Base-by-base conservation (phyloP, 2,329 filamentous ascomycete genomes). In the Arthroderma uncinatum region DNA sequence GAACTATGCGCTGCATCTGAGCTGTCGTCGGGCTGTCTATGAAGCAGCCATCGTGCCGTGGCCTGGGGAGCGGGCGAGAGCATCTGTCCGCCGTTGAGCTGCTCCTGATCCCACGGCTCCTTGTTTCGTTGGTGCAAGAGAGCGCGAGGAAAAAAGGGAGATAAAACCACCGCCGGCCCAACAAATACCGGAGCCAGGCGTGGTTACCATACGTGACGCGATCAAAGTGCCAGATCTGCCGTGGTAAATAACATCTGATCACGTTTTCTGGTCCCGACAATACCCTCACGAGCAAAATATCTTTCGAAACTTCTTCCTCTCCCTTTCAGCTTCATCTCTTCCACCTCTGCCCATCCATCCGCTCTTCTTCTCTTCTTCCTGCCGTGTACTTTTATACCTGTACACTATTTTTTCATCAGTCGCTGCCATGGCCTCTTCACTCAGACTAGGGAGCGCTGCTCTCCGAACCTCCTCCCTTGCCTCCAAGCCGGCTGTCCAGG, bases 401-500 rank as follows among this genome's bases (percentile, higher is more conserved):
- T 56, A 39, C 56, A 58, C 59, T 58, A 57, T 56, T 57, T 58
- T n/a, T 44, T 55, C 58, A 69, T 50, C 33, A 53, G 23, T 47
- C 55, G 39, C 21, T 25, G 53, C 37, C 25, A 95, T 95, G 89
- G 86, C 89, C 73, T 84, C 89, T 71, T 82, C 88, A 72, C 77
- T 93, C 73, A 86, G 89, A 79, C 76, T 95, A 71, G 84, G 86
- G 78, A 84, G 86, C 70, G 82, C 87, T 74, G 84, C 88, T 75
- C 80, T 97, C 72, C 86, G 91, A 78, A 82, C 88, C 70, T 84
- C 53, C 25, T 76, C 89, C 70, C 77, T 81, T 71, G 77, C 82
- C 66, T 80, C 84, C 64, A 79, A 84, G 70, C 80, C 89, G 70
- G 80, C 81, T 72, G 80, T 83, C 71, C 83, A 84, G 71, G 77